Percentiles rank a stretch among this genome's conserved stretches.
These are phyloP conservation scores for Lavandula angustifolia DNA, from an alignment of 257 asterid species.

Conservation along the genomic window DNA sequence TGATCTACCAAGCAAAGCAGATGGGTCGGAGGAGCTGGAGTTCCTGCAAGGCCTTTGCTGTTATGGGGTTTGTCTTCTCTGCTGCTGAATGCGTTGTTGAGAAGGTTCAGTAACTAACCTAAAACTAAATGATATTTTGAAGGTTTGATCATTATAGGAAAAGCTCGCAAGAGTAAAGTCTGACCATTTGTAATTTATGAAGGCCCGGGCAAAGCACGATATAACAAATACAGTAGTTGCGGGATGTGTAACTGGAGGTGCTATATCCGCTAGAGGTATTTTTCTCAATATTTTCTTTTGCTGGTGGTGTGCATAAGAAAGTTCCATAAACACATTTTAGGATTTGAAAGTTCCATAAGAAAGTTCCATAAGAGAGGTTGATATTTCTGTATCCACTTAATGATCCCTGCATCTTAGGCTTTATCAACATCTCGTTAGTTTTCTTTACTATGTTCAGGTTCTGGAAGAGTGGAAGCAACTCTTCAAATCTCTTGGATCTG, in stretches of 20 bases:
- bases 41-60: conserved; percentile 92
- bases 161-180: neutral
- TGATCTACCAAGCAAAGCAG: conserved; percentile 81
- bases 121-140: conserved; percentile 7
- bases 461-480: neutral
- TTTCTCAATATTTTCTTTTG: neutral
- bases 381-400: neutral
- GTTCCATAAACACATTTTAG: neutral
- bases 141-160: conserved; percentile 13
- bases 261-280: conserved; percentile 82
- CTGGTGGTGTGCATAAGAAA: neutral
- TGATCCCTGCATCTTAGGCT: neutral
- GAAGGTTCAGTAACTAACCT: conserved; percentile 50
- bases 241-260: conserved; percentile 88
- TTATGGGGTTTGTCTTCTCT: conserved; percentile 89
- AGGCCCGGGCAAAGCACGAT: conserved; percentile 95
- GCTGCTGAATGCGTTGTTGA: conserved; percentile 83
- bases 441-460: neutral
- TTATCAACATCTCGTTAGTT: neutral
- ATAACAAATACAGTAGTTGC: conserved; percentile 88
- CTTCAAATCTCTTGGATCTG: neutral
- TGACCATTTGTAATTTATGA: conserved; percentile 32
- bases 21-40: conserved; percentile 97
- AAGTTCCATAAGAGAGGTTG: neutral
- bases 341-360: too few species aligned